A percentile compares a stretch with the other conserved stretches of the same genome.
These are phyloP conservation scores for Tilletia horrida DNA, from an alignment of 1,284 basidiomycete genomes.

Conservation along the genomic window DNA sequence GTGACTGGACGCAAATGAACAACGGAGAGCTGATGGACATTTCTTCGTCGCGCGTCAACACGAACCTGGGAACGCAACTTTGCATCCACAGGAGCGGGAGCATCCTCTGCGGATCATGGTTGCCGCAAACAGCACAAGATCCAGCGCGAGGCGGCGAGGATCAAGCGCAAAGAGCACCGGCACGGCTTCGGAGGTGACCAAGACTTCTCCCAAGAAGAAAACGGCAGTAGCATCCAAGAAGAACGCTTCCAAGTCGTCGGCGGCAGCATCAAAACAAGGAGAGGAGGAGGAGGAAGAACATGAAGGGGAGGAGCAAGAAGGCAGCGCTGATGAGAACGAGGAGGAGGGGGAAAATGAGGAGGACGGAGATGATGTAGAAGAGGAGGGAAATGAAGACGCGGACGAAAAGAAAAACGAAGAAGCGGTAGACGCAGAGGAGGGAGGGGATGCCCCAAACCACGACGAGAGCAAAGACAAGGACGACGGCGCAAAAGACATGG, in stretches of 20 bases:
- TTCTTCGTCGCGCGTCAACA: too few species aligned
- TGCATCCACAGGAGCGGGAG: not conserved
- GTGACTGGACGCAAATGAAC: not conserved
- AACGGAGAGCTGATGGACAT: too few species aligned
- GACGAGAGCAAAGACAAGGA: not conserved
- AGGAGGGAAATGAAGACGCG: not conserved
- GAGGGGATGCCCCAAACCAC: too few species aligned
- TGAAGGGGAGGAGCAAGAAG: not conserved
- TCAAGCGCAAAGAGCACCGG: not conserved
- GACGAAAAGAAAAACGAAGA: too few species aligned
- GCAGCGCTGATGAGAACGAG: not conserved
- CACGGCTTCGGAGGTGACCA: not conserved
- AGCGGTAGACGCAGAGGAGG: too few species aligned
- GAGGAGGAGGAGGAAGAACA: not conserved
- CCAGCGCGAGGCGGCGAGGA: not conserved
- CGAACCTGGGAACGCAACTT: too few species aligned
- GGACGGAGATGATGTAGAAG: not conserved
- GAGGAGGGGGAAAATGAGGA: not conserved
- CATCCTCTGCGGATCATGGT: not conserved
- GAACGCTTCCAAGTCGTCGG: not conserved
- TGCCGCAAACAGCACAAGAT: conserved; percentile 5
- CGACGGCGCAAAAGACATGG: not conserved
- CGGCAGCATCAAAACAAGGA: not conserved
- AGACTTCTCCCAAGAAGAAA: not conserved
- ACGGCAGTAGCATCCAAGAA: not conserved